A percentile compares a stretch with the other conserved stretches of the same genome.
Conservation (phyloP, 495 filamentous ascomycete species). For the Talaromyces trachyspermus region DNA sequence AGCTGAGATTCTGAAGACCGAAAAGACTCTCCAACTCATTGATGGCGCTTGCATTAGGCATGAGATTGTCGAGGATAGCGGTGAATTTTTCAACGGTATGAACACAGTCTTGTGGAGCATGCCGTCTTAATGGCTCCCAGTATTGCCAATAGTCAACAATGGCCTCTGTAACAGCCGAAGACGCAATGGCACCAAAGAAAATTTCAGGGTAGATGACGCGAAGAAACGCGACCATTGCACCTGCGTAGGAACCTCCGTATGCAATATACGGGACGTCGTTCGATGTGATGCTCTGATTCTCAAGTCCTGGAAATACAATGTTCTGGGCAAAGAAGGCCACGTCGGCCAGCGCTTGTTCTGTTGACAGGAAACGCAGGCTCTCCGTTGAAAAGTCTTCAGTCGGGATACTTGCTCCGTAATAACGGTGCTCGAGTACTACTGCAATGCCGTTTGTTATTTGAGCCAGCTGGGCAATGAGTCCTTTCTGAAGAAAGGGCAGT, state of each 20-base stretch:
- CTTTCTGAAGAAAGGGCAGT: slow-evolving; percentile 60
- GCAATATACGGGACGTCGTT: slow-evolving; percentile 54
- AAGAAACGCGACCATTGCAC: slow-evolving; percentile 63
- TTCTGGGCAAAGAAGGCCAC: slow-evolving; percentile 64
- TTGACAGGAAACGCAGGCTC: slow-evolving; percentile 66
- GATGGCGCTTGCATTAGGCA: slow-evolving; percentile 17
- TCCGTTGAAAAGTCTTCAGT: slow-evolving; percentile 50
- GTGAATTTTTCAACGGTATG: slow-evolving; percentile 47
- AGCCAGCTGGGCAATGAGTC: slow-evolving; percentile 55
- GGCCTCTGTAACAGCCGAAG: slow-evolving; percentile 62
- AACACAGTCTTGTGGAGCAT: slow-evolving; percentile 49
- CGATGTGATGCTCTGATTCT: slow-evolving; percentile 51
- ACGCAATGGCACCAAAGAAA: slow-evolving; percentile 63
- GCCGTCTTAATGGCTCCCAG: slow-evolving; percentile 56
- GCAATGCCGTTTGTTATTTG: slow-evolving; percentile 59
- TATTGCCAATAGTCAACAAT: slow-evolving; percentile 69
- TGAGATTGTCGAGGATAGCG: slow-evolving; percentile 54
- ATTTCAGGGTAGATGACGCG: slow-evolving; percentile 60
- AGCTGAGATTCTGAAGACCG: slow-evolving; percentile 49
- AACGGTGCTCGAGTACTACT: slow-evolving; percentile 69
- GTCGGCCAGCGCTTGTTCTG: slow-evolving; percentile 67
- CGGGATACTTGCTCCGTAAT: slow-evolving; percentile 61
- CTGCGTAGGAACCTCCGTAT: slow-evolving; percentile 71
- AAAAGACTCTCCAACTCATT: slow-evolving; percentile 48
- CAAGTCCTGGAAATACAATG: slow-evolving; percentile 57